Conservation (phyloP, 2,329 filamentous ascomycete genomes). For the Hyphodiscus sp. region DNA sequence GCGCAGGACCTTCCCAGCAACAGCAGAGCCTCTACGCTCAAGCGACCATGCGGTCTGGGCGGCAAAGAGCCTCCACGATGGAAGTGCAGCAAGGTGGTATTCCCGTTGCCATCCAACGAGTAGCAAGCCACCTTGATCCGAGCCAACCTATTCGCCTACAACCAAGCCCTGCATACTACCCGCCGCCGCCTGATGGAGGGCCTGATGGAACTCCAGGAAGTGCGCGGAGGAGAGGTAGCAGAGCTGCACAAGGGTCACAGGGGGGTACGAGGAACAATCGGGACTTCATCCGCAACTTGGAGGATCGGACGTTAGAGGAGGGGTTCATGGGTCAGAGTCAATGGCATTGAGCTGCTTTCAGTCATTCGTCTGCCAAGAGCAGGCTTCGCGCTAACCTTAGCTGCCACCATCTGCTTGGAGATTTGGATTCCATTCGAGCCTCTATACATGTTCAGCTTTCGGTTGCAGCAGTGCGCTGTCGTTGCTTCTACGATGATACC, state of each 20-base stretch:
- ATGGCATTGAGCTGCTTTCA: constrained; percentile 54
- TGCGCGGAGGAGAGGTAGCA: constrained; percentile 69
- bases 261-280: constrained; percentile 54
- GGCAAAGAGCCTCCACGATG: constrained; percentile 92
- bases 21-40: constrained; percentile 67
- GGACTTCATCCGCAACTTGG: constrained; percentile 90
- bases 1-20: constrained; percentile 39
- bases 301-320: constrained; percentile 91
- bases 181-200: constrained; percentile 80
- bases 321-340: constrained; percentile 68
- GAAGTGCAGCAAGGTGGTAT: constrained; percentile 92
- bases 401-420: constrained; percentile 1
- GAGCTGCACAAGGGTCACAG: constrained; percentile 54
- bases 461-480: not conserved
- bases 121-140: constrained; percentile 92
- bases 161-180: constrained; percentile 95
- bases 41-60: constrained; percentile 67
- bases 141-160: constrained; percentile 90
- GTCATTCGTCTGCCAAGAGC: constrained; percentile 3
- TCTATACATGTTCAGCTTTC: constrained; percentile 2
- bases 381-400: constrained; percentile 11
- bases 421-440: not conserved
- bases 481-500: not conserved
- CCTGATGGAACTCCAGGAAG: constrained; percentile 51
- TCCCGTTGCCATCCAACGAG: constrained; percentile 84